Evolutionary conservation across 148 eudicot genomes (phyloP).

Genomic region (Vaccinium macrocarpon): DNA sequence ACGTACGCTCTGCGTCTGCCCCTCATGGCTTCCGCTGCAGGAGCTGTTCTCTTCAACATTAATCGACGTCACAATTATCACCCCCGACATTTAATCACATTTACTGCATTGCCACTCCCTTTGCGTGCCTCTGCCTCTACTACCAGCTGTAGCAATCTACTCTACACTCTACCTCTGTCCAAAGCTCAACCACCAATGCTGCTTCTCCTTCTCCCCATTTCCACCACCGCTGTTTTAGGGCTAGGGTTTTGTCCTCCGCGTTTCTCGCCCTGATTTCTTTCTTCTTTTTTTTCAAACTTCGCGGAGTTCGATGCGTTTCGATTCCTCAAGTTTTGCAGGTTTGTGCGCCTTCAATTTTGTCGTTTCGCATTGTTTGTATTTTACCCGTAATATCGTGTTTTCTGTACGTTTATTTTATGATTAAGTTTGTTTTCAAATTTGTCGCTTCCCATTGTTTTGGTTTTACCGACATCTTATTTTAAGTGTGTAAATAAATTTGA

Average conservation of each 20-base stretch:
- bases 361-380: conserved; percentile 13
- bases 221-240: not conserved
- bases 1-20: not conserved
- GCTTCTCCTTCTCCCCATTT: not conserved
- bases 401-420: too few relatives aligned
- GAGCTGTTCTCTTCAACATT: conserved; percentile 12
- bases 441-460: conserved; percentile 27
- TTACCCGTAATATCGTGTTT: too few relatives aligned
- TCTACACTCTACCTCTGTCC: not conserved
- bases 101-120: conserved; percentile 28
- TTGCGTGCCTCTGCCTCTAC: conserved; percentile 13
- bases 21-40: not conserved
- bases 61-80: not conserved
- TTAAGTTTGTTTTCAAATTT: not conserved
- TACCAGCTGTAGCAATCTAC: not conserved
- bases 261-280: conserved; percentile 21
- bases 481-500: too few relatives aligned
- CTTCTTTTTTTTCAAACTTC: not conserved
- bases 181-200: conserved; percentile 24
- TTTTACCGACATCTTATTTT: conserved; percentile 17
- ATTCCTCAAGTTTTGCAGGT: conserved; percentile 44
- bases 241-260: conserved; percentile 27
- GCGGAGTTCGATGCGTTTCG: conserved; percentile 33
- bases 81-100: conserved; percentile 28
- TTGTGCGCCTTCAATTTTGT: conserved; percentile 28